Conservation (phyloP, 2,329 filamentous ascomycete genomes). For the Capronia coronata region DNA sequence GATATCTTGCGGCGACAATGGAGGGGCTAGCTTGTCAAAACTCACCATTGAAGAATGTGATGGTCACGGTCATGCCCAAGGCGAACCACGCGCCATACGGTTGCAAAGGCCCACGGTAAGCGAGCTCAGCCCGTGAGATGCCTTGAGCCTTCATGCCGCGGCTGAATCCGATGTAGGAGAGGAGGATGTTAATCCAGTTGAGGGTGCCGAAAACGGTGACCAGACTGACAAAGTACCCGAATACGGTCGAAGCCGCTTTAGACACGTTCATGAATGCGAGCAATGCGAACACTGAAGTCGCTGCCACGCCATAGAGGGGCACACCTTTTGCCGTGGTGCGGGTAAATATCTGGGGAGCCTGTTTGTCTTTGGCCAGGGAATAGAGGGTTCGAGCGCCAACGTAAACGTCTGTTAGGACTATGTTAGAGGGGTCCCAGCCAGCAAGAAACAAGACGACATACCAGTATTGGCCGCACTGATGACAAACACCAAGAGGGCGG, state of each 20-base stretch:
- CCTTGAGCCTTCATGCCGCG: slow-evolving; percentile 38
- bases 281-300: slow-evolving; percentile 56
- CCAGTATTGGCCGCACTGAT: neutral
- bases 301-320: slow-evolving; percentile 55
- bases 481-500: neutral
- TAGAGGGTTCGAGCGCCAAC: slow-evolving; percentile 33
- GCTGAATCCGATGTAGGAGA: slow-evolving; percentile 45
- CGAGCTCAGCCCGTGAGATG: slow-evolving; percentile 32
- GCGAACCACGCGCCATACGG: slow-evolving; percentile 59
- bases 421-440: slow-evolving; percentile 32
- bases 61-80: slow-evolving; percentile 45
- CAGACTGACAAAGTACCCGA: slow-evolving; percentile 59
- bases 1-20: too few relatives aligned
- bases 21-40: too few relatives aligned
- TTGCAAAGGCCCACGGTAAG: slow-evolving; percentile 42
- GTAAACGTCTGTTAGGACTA: slow-evolving; percentile 41
- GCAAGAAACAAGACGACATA: slow-evolving; percentile 37
- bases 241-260: slow-evolving; percentile 52
- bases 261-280: slow-evolving; percentile 63
- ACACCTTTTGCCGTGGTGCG: slow-evolving; percentile 47
- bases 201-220: slow-evolving; percentile 45
- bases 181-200: slow-evolving; percentile 45
- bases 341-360: slow-evolving; percentile 46
- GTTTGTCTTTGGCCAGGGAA: slow-evolving; percentile 26
- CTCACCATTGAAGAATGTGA: slow-evolving; percentile 58